Evolutionary conservation across 2,329 filamentous ascomycete species (phyloP), one percentile per base, ranked within the genome.

Genomic region (Acarospora socialis): DNA sequence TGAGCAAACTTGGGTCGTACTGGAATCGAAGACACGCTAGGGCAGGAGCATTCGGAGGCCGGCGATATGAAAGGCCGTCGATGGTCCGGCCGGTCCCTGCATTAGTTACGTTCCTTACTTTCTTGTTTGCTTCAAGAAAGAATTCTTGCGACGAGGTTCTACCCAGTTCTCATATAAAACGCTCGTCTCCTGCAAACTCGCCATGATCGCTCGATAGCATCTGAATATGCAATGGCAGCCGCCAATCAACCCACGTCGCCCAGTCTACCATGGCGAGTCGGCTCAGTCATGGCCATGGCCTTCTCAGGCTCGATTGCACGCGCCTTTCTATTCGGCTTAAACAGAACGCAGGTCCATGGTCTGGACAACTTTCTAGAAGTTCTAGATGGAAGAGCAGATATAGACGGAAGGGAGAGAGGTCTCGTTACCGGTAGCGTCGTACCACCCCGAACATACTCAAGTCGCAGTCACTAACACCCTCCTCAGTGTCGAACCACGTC

Each of bases 401-500:
- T 72, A 3, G 66, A 70, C 24, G 65, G 65, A 30, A 73, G 83
- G 41, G 63, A 77, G 35, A 70, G 76, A 46, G 90, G 87, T 12
- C 65, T 95, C 38, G 66, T 95, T 39, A 95, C 87, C 42, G 81
- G 80, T 83, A 60, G 38, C 61, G 10, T 21, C 21, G 14, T 21
- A 28, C 21, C 28, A 31, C 21, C 19, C 24, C 32, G 27, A 24
- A 15, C 30, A 32, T 36, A 29, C 30, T 13, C 32, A 18, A 20
- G 15, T 37, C 27, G 31, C 32, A 32, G 28, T 36, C 28, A 6
- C 32, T 39, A 25, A 25, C 25, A 27, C 24, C 17, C 13, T 35
- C 27, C 33, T 35, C 46, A 84, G 83, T 90, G 21, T 87, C 80
- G 29, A 92, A 92, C 55, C 83, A 92, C 61, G 70, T 83, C 43